These are phyloP conservation scores for Colletotrichum spaethianum DNA, from an alignment of 2,329 filamentous ascomycete genomes.

Conservation along the genomic window DNA sequence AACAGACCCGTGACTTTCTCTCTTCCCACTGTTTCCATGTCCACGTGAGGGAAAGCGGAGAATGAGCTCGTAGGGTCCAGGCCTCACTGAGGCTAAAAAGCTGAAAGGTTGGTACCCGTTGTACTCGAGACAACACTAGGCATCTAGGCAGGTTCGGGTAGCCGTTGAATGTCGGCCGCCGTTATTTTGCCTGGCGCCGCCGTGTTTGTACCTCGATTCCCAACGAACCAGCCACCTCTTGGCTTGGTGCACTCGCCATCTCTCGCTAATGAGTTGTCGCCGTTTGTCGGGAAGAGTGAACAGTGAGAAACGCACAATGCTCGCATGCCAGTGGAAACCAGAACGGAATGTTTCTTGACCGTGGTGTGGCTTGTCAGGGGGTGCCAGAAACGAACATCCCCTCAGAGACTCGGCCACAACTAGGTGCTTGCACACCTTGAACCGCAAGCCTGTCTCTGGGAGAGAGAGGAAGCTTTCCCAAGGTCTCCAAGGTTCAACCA, in stretches of 20 bases:
- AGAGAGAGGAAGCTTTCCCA: slow-evolving; percentile 12
- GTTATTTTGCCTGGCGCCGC: slow-evolving; percentile 30
- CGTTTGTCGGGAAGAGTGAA: slow-evolving; percentile 13
- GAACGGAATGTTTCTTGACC: background rate
- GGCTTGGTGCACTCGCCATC: slow-evolving; percentile 39
- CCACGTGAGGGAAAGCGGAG: slow-evolving; percentile 15
- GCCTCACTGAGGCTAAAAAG: slow-evolving; percentile 37
- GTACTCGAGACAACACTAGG: slow-evolving; percentile 40
- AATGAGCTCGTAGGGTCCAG: slow-evolving; percentile 1
- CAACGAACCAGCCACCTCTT: slow-evolving; percentile 39
- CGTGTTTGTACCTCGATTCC: slow-evolving; percentile 41
- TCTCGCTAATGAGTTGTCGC: slow-evolving; percentile 9
- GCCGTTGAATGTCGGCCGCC: slow-evolving; percentile 40
- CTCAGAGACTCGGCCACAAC: slow-evolving; percentile 16
- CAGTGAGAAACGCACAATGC: background rate
- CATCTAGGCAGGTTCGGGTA: slow-evolving; percentile 33
- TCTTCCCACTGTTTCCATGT: background rate
- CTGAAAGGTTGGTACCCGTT: slow-evolving; percentile 40
- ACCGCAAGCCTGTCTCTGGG: slow-evolving; percentile 26
- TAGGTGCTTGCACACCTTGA: slow-evolving; percentile 13
- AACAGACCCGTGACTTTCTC: background rate
- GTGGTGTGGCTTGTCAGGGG: slow-evolving; percentile 14
- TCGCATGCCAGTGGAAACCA: background rate
- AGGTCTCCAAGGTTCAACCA: slow-evolving; percentile 34
- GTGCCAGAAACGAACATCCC: background rate